A percentile compares a stretch with the other conserved stretches of the same genome.
Conservation (phyloP, 257 asterid species). For the Ophiorrhiza pumila region DNA sequence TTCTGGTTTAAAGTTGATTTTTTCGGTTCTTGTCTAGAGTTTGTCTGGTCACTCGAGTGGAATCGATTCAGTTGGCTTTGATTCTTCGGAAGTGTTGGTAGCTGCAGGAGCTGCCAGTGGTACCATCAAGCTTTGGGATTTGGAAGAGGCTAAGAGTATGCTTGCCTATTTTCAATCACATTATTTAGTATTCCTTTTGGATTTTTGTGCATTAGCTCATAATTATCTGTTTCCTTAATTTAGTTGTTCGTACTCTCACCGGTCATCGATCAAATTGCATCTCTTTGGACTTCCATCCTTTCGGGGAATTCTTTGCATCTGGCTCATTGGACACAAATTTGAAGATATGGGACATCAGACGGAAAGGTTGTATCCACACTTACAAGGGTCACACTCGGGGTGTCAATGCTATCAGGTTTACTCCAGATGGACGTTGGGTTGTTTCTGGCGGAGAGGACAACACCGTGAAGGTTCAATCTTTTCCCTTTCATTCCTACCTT, state of each 20-base stretch:
- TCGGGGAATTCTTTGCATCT: constrained; percentile 98
- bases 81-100: constrained; percentile 88
- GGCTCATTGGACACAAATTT: constrained; percentile 96
- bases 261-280: constrained; percentile 98
- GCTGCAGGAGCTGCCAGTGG: constrained; percentile 99
- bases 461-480: constrained; percentile 72
- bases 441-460: constrained; percentile 99
- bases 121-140: constrained; percentile 96
- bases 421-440: constrained; percentile 99
- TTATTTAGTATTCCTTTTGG: not conserved
- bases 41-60: constrained; percentile 99
- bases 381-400: constrained; percentile 99
- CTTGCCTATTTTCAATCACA: constrained; percentile 17
- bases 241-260: constrained; percentile 92
- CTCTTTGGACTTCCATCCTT: constrained; percentile 96
- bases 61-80: constrained; percentile 95
- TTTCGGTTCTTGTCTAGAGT: constrained; percentile 59
- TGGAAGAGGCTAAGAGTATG: constrained; percentile 98
- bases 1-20: not conserved
- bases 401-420: constrained; percentile 83
- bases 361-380: constrained; percentile 96
- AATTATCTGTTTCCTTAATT: constrained; percentile 16
- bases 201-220: not conserved
- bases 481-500: constrained; percentile 15
- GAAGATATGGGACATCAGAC: constrained; percentile 96